phyloP scores from a whole-genome alignment of 1,284 basidiomycete genomes.

The Puccinia coronata region DNA sequence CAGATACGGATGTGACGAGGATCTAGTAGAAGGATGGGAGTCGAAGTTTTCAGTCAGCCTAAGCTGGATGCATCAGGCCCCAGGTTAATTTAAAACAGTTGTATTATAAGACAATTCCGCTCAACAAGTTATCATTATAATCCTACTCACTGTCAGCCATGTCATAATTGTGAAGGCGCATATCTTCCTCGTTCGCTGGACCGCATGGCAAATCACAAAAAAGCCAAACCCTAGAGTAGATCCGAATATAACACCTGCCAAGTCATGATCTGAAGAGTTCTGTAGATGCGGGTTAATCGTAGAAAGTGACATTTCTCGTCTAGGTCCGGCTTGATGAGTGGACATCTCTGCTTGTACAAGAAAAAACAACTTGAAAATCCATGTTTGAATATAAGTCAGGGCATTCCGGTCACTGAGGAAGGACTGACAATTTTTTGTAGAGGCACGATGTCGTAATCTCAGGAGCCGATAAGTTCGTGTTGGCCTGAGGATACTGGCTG shows the following conservation, averaged over 20 bases:
- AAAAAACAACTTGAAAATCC: background rate
- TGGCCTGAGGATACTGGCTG: too few relatives aligned
- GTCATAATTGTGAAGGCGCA: conserved; percentile 18
- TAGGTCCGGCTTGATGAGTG: background rate
- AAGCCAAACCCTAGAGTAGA: conserved; percentile 20
- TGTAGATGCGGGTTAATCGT: background rate
- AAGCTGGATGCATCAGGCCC: too few relatives aligned
- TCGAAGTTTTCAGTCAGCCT: background rate
- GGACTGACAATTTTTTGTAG: background rate
- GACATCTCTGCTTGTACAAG: background rate
- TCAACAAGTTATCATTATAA: background rate
- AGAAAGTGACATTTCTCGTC: background rate
- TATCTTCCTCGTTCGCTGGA: conserved; percentile 1
- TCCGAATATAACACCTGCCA: conserved; percentile 15
- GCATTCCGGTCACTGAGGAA: background rate
- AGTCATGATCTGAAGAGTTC: conserved; percentile 12
- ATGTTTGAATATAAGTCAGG: background rate
- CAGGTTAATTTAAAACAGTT: too few relatives aligned
- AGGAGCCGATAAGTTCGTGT: background rate
- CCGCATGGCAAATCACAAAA: conserved; percentile 17
- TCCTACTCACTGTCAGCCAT: conserved; percentile 13
- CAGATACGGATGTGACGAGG: background rate
- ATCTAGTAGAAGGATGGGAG: background rate
- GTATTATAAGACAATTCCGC: background rate
- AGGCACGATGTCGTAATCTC: background rate